Conservation (phyloP, 345 rosid species). For the Ceriops decandra region DNA sequence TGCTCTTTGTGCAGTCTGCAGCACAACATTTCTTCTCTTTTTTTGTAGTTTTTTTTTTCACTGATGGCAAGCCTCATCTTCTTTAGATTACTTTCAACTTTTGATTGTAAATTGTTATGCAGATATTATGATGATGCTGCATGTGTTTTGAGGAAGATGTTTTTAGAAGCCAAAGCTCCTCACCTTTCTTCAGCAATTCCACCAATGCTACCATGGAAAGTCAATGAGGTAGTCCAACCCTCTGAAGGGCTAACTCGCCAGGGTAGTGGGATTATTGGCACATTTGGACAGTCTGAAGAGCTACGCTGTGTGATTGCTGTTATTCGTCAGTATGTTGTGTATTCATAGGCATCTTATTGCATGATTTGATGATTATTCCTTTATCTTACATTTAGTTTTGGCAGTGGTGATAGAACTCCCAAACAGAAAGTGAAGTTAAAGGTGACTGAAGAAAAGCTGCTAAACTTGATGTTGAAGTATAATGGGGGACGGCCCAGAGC, state of each 20-base stretch:
- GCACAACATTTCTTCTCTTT: neutral
- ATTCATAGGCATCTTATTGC: neutral
- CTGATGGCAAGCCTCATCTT: neutral
- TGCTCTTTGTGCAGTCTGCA: neutral
- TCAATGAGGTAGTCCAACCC: slow-evolving; percentile 69
- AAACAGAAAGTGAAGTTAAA: slow-evolving; percentile 98
- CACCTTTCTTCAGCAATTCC: slow-evolving; percentile 90
- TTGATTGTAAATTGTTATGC: slow-evolving; percentile 16
- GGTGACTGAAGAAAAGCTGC: slow-evolving; percentile 93
- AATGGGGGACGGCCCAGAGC: slow-evolving; percentile 92
- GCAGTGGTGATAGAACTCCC: slow-evolving; percentile 99
- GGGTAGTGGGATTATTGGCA: slow-evolving; percentile 94
- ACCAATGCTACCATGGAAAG: slow-evolving; percentile 93
- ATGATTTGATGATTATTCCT: slow-evolving; percentile 10
- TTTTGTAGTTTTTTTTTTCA: neutral
- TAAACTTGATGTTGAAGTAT: slow-evolving; percentile 94
- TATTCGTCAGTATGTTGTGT: slow-evolving; percentile 83
- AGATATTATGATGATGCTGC: slow-evolving; percentile 99
- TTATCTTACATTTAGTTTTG: slow-evolving; percentile 14
- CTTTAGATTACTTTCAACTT: neutral
- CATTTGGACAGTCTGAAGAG: slow-evolving; percentile 96
- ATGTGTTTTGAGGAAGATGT: slow-evolving; percentile 92
- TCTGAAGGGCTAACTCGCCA: slow-evolving; percentile 91
- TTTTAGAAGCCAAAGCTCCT: slow-evolving; percentile 98
- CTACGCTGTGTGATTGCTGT: slow-evolving; percentile 93